Base-by-base conservation (phyloP, 1,284 basidiomycete genomes). In the Ustilago curta region DNA sequence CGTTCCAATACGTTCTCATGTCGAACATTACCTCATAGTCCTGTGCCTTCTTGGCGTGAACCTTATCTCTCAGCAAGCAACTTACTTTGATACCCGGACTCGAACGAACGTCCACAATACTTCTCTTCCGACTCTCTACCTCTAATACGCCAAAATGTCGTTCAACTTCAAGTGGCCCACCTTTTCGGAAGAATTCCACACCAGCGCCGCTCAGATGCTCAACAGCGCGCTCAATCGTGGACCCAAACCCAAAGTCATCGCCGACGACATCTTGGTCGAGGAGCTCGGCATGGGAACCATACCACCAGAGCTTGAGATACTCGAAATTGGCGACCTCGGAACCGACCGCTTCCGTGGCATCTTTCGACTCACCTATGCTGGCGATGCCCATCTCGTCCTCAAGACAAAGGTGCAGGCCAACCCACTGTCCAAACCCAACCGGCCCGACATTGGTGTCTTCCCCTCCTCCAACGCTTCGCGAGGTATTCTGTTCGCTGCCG, bases 251-350 rank as follows among this genome's bases (percentile, higher is more conserved):
- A 94, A 95, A 32, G 92, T 99, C 81, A 99, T 99, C 81, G 95
- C 95, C 64, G 97, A 97, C 86, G 91, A 90, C 85, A 99, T 99
- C 77, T 92, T 97, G 84, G 97, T 99, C 32, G 93, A 97, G 62
- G 96, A 98, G 85, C 88, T 99, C 31, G 91, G 95, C 86, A 99
- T 99, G 96, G 97, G 97, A 44, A 95, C 93, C 1, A 92, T 97
- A 88, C 96, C 97, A 21, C 97, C 97, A 45, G 96, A 98, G 74
- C 89, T 99, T 21, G 95, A 98, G 84, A 93, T 99, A 79, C 91
- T 97, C 48, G 96, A 99, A 84, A 97, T 99, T 79, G 97, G 97
- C 23, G 97, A 99, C 85, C 89, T 99, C 56, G 95, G 95, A 23
- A 89, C 90, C 76, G 95, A 98, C 82, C 93, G 97, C 79, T 99